phyloP scores from a whole-genome alignment of 106 monocot genomes.

The Phalaenopsis aphrodite region DNA sequence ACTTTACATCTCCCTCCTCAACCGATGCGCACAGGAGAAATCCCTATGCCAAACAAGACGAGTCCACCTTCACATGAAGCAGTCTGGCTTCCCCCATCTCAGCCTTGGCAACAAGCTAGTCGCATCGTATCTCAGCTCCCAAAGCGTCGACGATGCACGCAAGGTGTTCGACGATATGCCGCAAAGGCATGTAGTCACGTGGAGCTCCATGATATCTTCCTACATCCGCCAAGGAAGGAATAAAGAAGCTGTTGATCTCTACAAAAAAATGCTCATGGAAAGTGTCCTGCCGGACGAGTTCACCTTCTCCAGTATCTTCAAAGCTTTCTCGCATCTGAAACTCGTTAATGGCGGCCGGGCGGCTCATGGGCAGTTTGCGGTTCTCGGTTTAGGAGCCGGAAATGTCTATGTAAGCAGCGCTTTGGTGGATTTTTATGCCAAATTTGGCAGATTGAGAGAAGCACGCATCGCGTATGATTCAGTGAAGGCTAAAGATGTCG shows the following conservation, averaged over 20 bases:
- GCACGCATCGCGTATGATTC: conserved; percentile 26
- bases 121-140: conserved; percentile 43
- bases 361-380: conserved; percentile 35
- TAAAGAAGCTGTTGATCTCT: conserved; percentile 37
- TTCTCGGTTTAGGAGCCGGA: conserved; percentile 22
- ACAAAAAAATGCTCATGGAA: conserved; percentile 29
- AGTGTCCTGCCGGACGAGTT: conserved; percentile 43
- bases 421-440: conserved; percentile 61
- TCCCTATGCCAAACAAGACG: conserved; percentile 16
- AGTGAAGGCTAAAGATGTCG: conserved; percentile 43
- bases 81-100: conserved; percentile 50
- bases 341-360: conserved; percentile 19
- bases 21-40: conserved; percentile 26
- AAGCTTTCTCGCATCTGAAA: conserved; percentile 36
- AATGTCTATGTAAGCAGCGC: conserved; percentile 42
- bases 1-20: conserved; percentile 41
- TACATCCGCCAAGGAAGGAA: conserved; percentile 24
- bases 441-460: conserved; percentile 30
- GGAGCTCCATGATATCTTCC: conserved; percentile 61
- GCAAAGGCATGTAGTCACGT: conserved; percentile 45
- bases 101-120: conserved; percentile 61
- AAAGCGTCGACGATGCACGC: conserved; percentile 35
- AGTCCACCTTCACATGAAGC: conserved; percentile 44
- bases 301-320: conserved; percentile 52
- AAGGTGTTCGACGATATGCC: conserved; percentile 69